These are phyloP conservation scores for Colletotrichum neosansevieriae DNA, from an alignment of 2,329 filamentous ascomycete species.

Conservation along the genomic window DNA sequence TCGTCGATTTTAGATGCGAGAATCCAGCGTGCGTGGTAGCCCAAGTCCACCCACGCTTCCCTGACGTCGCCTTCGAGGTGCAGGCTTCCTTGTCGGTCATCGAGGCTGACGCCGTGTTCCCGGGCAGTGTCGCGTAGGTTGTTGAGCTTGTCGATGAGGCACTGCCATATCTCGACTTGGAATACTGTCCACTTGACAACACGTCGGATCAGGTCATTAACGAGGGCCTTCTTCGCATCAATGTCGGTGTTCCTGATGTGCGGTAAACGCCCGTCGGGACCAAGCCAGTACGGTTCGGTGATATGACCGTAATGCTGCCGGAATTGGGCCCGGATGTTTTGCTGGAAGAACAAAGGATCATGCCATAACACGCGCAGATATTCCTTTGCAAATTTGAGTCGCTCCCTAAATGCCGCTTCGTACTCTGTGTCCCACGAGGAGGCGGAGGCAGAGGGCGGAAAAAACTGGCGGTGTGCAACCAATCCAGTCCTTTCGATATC, in stretches of 20 bases:
- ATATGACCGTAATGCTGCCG: slow-evolving; percentile 8
- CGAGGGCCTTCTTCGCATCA: slow-evolving; percentile 27
- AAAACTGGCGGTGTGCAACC: neutral
- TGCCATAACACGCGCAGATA: neutral
- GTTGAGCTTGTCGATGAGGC: neutral
- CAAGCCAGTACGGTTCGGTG: neutral
- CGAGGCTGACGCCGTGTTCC: neutral
- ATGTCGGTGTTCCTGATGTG: slow-evolving; percentile 23
- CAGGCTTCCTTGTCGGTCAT: neutral
- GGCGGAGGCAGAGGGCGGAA: neutral
- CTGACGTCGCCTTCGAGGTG: neutral
- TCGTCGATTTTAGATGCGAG: neutral
- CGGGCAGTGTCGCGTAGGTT: neutral
- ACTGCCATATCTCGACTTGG: slow-evolving; percentile 10
- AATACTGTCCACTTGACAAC: neutral
- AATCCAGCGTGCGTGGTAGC: slow-evolving; percentile 14
- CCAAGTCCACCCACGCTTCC: slow-evolving; percentile 4
- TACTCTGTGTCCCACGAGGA: neutral
- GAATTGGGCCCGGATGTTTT: neutral
- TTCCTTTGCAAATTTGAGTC: neutral
- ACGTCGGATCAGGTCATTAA: slow-evolving; percentile 30
- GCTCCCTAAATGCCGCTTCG: neutral
- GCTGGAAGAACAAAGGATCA: slow-evolving; percentile 2
- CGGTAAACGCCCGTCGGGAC: neutral
- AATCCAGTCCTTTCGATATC: neutral